Conservation (phyloP, 768 basidiomycete genomes). For the Paxillus rubicundulus region DNA sequence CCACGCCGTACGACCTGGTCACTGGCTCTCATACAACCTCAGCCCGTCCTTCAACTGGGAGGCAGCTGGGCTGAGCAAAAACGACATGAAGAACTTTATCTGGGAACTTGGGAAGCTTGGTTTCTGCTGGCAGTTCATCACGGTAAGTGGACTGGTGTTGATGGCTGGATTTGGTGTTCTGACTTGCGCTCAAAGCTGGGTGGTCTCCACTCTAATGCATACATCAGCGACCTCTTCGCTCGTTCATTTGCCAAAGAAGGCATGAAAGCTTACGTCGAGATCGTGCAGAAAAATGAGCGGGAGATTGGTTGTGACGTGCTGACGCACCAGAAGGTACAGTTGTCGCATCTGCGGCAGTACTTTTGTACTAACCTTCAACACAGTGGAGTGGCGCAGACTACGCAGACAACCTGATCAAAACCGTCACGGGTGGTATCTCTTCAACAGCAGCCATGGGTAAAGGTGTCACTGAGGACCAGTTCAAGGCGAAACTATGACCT, state of each 20-base stretch:
- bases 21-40: constrained; percentile 97
- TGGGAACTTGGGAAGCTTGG: constrained; percentile 95
- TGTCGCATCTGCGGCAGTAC: neutral
- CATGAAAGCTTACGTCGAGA: constrained; percentile 98
- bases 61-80: constrained; percentile 82
- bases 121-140: constrained; percentile 99
- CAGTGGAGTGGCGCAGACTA: constrained; percentile 97
- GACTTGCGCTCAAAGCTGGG: constrained; percentile 60
- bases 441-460: constrained; percentile 99
- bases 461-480: constrained; percentile 92
- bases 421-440: constrained; percentile 95
- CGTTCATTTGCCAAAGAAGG: constrained; percentile 86
- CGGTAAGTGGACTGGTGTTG: constrained; percentile 49
- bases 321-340: constrained; percentile 88
- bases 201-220: constrained; percentile 95
- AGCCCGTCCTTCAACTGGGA: constrained; percentile 95
- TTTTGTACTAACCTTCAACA: constrained; percentile 12
- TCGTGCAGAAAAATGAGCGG: constrained; percentile 88
- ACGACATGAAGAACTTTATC: constrained; percentile 84
- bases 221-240: constrained; percentile 93
- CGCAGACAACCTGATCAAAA: constrained; percentile 87
- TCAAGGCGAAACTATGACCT: constrained; percentile 48
- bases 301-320: constrained; percentile 95
- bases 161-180: constrained; percentile 7
- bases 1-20: constrained; percentile 73